phyloP scores from a whole-genome alignment of 177 flowering plant species.

The Telopea speciosissima region DNA sequence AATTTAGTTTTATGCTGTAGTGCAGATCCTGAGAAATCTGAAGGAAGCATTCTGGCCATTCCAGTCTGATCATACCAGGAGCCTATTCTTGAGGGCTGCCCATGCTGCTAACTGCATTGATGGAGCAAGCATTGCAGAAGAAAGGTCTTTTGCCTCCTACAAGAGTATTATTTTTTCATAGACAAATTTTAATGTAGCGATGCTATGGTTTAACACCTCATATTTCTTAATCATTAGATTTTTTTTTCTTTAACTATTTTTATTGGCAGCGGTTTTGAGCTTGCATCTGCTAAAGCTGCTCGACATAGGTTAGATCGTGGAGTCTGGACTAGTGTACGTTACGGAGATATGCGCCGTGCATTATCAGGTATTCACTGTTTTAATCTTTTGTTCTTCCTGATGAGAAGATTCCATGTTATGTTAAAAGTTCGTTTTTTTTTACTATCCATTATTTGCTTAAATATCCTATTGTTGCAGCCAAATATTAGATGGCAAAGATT shows the following conservation, averaged over 20 bases:
- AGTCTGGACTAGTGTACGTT: conserved; percentile 72
- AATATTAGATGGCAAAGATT: no score
- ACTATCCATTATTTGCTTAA: no score
- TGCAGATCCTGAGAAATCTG: conserved; percentile 61
- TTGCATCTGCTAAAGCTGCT: conserved; percentile 91
- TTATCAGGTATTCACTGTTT: conserved; percentile 46
- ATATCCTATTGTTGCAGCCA: no score
- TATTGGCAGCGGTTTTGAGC: conserved; percentile 50
- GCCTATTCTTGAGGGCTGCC: conserved; percentile 73
- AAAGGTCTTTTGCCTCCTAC: conserved; percentile 33
- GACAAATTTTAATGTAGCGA: neutral
- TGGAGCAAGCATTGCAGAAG: conserved; percentile 27
- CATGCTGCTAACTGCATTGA: conserved; percentile 56
- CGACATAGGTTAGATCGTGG: conserved; percentile 80
- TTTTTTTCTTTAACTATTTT: neutral
- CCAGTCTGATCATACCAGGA: conserved; percentile 45
- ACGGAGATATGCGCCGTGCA: conserved; percentile 88
- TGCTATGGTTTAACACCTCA: neutral
- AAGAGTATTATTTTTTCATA: conserved; percentile 8
- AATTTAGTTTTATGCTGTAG: neutral
- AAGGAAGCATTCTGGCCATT: conserved; percentile 88
- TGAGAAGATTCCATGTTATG: neutral
- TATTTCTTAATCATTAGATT: neutral
- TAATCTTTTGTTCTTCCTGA: neutral
- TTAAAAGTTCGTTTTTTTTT: no score